Base-by-base conservation (phyloP, 495 filamentous ascomycete genomes). In the Xylaria telfairii region DNA sequence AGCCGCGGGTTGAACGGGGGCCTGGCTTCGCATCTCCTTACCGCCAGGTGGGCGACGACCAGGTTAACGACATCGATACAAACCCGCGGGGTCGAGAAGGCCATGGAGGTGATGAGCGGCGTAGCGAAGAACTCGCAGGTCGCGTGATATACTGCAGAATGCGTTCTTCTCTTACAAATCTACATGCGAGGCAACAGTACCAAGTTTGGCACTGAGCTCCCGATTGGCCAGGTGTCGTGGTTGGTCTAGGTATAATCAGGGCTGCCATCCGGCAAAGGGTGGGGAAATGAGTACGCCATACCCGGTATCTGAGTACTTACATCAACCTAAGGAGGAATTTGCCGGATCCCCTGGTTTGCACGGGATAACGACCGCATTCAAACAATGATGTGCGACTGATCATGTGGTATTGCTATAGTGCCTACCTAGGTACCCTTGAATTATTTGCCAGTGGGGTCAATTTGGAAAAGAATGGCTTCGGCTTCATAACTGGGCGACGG, bases 91-190 rank as follows among this genome's bases (percentile, higher is more conserved):
- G 47, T 37, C 13, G 32, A 51, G 10, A 53, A 26, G 42, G 28
- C 56, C 0, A 34, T 60, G 42, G 30, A 51, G 0, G 3, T 49
- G 28, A 21, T 64, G 32, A 28, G 21, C 47, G 44, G 21, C 24
- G 10, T 15, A 2, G 61, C 68, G 17, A 44, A 59, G 44, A 71
- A 71, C 44, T 71, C 69, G 41, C 69, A 71, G 69, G 39, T 71
- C 64, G 69, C 69, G 32, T 71, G 69, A 71, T 3, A 32, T 26
- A 12, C 26, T 56, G 10, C 46, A 53, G 26, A 42, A 1, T 15
- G 2, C 19, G 51, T 30, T 28, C 51, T 26, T 32, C 28, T 3
- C 19, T 57, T 57, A 34, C 54, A 19, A 32, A 57, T 57, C 4
- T 32, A 3, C 8, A 56, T 56, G 61, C 26, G 34, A 65, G 13